Evolutionary conservation across 1,284 basidiomycete species (phyloP).

Genomic region (Moesziomyces sp.): DNA sequence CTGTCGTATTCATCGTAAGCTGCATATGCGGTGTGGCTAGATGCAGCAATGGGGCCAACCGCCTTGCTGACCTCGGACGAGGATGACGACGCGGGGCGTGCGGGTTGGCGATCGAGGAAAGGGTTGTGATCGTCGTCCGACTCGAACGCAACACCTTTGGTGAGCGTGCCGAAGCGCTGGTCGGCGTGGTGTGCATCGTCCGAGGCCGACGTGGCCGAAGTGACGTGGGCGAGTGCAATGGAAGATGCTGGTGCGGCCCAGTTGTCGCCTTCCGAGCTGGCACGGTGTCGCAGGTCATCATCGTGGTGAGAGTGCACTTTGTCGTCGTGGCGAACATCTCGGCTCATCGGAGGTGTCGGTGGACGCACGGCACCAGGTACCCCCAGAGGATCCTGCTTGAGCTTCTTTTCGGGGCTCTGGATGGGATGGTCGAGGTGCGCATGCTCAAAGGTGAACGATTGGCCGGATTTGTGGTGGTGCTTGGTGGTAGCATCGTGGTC

Average conservation of each 20-base stretch:
- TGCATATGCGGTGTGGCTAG: slow-evolving; percentile 7
- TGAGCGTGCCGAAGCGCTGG: slow-evolving; percentile 21
- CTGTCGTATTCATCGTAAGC: slow-evolving; percentile 38
- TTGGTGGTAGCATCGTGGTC: background rate
- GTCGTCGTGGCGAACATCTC: slow-evolving; percentile 37
- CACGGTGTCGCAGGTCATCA: slow-evolving; percentile 14
- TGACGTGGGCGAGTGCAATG: background rate
- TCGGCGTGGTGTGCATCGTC: slow-evolving; percentile 3
- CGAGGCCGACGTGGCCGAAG: background rate
- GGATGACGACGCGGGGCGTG: background rate
- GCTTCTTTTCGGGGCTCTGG: slow-evolving; percentile 37
- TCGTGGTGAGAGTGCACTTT: slow-evolving; percentile 4
- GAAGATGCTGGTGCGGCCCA: slow-evolving; percentile 1
- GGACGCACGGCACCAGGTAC: slow-evolving; percentile 21
- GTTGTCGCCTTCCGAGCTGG: slow-evolving; percentile 25
- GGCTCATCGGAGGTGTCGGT: slow-evolving; percentile 46
- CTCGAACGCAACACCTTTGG: slow-evolving; percentile 18
- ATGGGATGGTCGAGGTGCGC: slow-evolving; percentile 12
- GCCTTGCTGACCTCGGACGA: slow-evolving; percentile 4
- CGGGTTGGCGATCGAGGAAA: slow-evolving; percentile 19
- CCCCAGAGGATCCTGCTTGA: slow-evolving; percentile 9
- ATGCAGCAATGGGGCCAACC: background rate
- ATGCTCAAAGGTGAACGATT: slow-evolving; percentile 7
- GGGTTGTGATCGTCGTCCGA: slow-evolving; percentile 43
- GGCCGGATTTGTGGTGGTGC: no score